Base-by-base conservation (phyloP, 768 basidiomycete species). In the Lentinula edodes region DNA sequence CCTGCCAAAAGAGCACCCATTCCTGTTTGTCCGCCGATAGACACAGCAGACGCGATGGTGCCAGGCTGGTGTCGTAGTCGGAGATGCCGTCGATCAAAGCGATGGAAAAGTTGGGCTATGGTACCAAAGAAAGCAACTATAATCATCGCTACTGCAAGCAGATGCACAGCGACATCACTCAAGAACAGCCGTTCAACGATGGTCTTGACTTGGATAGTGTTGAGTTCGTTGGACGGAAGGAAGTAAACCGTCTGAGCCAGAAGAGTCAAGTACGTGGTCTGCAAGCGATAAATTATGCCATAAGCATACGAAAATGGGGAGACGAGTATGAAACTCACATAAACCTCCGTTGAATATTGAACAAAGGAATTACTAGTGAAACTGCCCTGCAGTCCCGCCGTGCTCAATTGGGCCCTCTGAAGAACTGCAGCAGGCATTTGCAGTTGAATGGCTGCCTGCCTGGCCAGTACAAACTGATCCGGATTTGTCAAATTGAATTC, bases 1-100 rank as follows among this genome's bases (percentile, higher is more conserved):
- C 52, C 61, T 6, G 76, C 75, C 3, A 83, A 73, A 52, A 82
- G 72, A 8, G 76, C 70, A 9, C 76, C 81, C 64, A 84, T 74
- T 34, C 75, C 76, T 3, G 81, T 82, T 63, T 79, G 77, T 6
- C 78, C 83, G 9, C 81, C 81, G 63, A 85, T 78, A 42, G 80
- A 78, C 12, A 83, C 78, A 12, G 84, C 84, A 10, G 82, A 81
- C 20, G 82, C 83, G 56, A 85, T 80, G 5, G 84, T 84, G 16
- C 83, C 81, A 0, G 82, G 81, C 52, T 76, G 72, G 63, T 82
- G 81, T 35, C 72, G 73, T 36, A 85, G 72, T 16, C 71, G 72
- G 34, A 86, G 73, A 46, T 73, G 67, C 8, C 75, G 74, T 7
- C 83, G 77, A 42, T 79, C 79, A 51, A 66, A 63, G 28, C 75